Conservation (phyloP, 148 eudicot species). For the Fagopyrum homotropicum region DNA sequence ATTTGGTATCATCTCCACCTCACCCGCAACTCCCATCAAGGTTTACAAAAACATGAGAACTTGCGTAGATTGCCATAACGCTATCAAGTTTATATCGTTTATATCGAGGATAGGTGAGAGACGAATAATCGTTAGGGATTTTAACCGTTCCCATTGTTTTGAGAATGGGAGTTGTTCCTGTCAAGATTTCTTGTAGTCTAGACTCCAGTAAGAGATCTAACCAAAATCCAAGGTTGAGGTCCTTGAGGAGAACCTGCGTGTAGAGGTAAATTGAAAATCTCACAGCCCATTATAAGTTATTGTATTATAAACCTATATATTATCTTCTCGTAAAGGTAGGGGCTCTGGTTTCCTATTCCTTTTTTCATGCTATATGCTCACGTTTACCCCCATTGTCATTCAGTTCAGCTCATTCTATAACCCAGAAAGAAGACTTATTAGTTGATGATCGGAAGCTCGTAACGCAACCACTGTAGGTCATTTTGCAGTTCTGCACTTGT, state of each 20-base stretch:
- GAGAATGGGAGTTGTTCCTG: conserved; percentile 50
- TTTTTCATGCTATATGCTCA: neutral
- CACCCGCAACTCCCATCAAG: conserved; percentile 36
- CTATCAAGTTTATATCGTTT: no score
- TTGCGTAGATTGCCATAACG: no score
- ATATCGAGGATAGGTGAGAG: no score
- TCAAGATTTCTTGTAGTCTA: conserved; percentile 41
- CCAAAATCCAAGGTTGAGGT: neutral
- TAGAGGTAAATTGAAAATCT: neutral
- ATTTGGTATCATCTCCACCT: conserved; percentile 43
- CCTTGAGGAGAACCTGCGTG: neutral
- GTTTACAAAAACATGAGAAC: no score
- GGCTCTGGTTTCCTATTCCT: neutral
- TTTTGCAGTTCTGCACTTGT: neutral
- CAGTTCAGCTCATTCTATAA: neutral
- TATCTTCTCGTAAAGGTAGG: neutral
- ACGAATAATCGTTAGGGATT: no score
- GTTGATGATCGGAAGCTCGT: neutral
- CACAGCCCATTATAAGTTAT: neutral
- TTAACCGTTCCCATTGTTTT: no score
- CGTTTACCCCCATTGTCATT: neutral
- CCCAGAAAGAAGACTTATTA: neutral
- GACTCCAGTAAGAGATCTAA: neutral
- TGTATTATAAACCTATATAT: neutral
- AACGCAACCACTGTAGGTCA: neutral